A percentile compares a stretch with the other conserved stretches of the same genome.
These are phyloP conservation scores for Cladophialophora psammophila DNA, from an alignment of 2,329 filamentous ascomycete species.

Conservation along the genomic window DNA sequence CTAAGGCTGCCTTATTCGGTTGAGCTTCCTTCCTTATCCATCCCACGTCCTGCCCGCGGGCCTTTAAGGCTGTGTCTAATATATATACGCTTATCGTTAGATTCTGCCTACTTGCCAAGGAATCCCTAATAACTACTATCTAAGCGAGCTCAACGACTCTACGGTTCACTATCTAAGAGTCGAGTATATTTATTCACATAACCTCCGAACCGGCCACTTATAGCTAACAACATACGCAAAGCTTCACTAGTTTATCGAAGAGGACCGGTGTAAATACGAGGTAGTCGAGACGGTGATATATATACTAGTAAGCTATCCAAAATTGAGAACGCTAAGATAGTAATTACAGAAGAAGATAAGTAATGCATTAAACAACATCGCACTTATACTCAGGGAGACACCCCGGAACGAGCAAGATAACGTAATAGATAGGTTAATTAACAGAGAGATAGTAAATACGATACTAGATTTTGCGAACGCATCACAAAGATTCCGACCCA, in stretches of 20 bases:
- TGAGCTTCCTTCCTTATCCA: too few species aligned
- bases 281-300: conserved; percentile 38
- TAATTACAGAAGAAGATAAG: conserved; percentile 30
- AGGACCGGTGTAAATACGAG: conserved; percentile 37
- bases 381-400: conserved; percentile 41
- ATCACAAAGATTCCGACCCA: too few species aligned
- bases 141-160: conserved; percentile 24
- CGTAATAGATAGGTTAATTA: too few species aligned
- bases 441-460: too few species aligned
- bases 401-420: too few species aligned
- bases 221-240: conserved; percentile 38
- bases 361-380: conserved; percentile 38
- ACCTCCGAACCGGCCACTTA: conserved; percentile 38
- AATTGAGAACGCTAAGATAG: conserved; percentile 36
- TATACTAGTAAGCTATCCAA: conserved; percentile 38
- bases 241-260: conserved; percentile 17
- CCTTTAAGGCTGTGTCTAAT: too few species aligned
- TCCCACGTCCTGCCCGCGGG: too few species aligned
- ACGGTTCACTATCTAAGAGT: conserved; percentile 33
- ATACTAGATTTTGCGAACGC: too few species aligned
- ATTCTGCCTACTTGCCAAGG: too few species aligned
- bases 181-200: conserved; percentile 38
- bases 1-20: too few species aligned
- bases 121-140: too few species aligned
- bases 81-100: too few species aligned